phyloP scores from a whole-genome alignment of 345 rosid species.

The Salix koriyanagi region DNA sequence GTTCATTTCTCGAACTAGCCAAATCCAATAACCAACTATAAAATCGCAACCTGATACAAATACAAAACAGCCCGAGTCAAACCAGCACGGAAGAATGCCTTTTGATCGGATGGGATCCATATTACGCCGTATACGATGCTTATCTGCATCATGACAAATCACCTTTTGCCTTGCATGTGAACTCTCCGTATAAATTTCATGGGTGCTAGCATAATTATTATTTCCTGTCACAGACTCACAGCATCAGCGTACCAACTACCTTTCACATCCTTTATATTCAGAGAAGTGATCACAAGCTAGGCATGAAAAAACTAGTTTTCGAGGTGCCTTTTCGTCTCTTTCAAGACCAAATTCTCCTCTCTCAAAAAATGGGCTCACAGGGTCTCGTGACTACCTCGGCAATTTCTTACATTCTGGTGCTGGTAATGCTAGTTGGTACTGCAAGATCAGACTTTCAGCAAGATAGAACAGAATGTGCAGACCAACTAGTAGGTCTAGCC shows the following conservation, averaged over 20 bases:
- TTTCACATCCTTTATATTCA: neutral
- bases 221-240: neutral
- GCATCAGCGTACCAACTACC: neutral
- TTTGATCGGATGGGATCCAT: too few species aligned
- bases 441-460: constrained; percentile 45
- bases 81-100: too few species aligned
- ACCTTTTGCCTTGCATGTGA: too few species aligned
- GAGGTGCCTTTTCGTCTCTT: neutral
- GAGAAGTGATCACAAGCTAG: neutral
- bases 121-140: too few species aligned
- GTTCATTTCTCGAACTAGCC: too few species aligned
- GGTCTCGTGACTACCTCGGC: neutral
- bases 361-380: constrained; percentile 14
- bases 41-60: too few species aligned
- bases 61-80: too few species aligned
- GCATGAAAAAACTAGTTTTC: neutral
- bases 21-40: too few species aligned
- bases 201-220: neutral
- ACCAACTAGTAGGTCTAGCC: constrained; percentile 47
- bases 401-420: constrained; percentile 5
- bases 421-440: constrained; percentile 25
- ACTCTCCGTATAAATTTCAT: too few species aligned
- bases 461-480: constrained; percentile 62
- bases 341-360: neutral
- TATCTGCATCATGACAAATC: too few species aligned